Evolutionary conservation across 2,329 filamentous ascomycete genomes (phyloP).

Genomic region (Penicillium sp.): DNA sequence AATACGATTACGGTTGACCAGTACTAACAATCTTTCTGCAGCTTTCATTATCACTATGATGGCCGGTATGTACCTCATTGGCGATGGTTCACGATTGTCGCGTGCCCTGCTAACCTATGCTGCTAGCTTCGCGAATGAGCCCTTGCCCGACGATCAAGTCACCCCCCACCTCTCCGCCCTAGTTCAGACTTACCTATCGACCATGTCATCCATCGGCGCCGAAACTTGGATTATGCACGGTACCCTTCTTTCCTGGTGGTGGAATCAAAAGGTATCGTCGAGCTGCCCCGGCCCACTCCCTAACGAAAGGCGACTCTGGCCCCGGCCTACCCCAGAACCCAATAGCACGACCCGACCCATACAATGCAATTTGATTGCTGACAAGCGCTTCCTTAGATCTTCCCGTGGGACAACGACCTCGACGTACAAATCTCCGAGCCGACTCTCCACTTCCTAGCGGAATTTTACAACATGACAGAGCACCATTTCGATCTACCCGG

Average conservation of each 20-base stretch:
- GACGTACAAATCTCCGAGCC: conserved; percentile 64
- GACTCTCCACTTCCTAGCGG: conserved; percentile 62
- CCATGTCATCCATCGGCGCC: conserved; percentile 62
- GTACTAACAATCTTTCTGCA: conserved; percentile 27
- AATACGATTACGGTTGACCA: not conserved
- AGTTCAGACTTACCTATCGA: conserved; percentile 61
- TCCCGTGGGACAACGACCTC: conserved; percentile 68
- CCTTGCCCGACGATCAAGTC: conserved; percentile 56
- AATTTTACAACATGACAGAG: conserved; percentile 68
- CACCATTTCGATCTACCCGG: conserved; percentile 54
- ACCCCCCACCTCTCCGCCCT: conserved; percentile 57
- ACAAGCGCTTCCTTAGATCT: conserved; percentile 46
- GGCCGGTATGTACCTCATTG: conserved; percentile 46
- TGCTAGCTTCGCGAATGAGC: conserved; percentile 54
- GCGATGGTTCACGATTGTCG: not conserved
- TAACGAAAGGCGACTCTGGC: no score
- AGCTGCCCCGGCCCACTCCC: not conserved
- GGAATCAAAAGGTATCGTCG: conserved; percentile 58
- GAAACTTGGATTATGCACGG: conserved; percentile 71
- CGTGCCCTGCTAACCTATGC: conserved; percentile 23
- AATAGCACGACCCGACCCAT: not conserved
- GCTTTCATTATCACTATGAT: conserved; percentile 63
- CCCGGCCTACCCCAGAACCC: no score
- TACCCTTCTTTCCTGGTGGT: conserved; percentile 67
- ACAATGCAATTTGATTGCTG: not conserved